A percentile compares a stretch with the other conserved stretches of the same genome.
phyloP scores from a whole-genome alignment of 345 rosid species.

The Eucalyptus virginea region DNA sequence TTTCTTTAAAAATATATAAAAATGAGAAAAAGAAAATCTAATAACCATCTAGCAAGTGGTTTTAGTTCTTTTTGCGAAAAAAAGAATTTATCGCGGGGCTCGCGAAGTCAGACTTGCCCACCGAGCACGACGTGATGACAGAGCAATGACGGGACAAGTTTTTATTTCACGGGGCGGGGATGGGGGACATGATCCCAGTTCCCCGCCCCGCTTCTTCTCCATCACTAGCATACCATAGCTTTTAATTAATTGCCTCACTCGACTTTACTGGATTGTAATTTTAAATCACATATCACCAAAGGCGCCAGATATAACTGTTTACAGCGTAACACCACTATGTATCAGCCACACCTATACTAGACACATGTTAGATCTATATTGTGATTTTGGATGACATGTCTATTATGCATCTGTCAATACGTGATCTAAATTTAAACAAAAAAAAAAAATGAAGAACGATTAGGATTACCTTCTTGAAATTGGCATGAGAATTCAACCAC shows the following conservation, averaged over 20 bases:
- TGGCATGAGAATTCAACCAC: neutral
- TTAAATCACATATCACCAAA: neutral
- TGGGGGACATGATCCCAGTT: neutral
- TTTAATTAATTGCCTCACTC: neutral
- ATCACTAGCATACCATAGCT: neutral
- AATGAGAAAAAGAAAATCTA: neutral
- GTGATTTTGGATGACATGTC: neutral
- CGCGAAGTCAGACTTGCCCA: neutral
- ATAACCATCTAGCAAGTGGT: neutral
- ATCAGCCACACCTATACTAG: neutral
- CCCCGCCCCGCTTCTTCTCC: neutral
- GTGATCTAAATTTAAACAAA: neutral
- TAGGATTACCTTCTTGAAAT: neutral
- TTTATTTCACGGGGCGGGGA: too few species aligned
- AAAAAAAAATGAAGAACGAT: neutral
- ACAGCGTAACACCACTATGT: neutral
- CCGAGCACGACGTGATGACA: too few species aligned
- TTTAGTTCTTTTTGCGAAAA: neutral
- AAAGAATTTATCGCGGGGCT: neutral
- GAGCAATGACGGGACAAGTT: too few species aligned
- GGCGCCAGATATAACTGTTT: neutral
- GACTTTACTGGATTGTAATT: neutral
- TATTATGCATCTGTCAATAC: neutral
- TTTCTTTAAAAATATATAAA: neutral
- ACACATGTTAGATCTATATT: neutral